Percentiles rank a stretch among this genome's conserved stretches.
Conservation (phyloP, 2,329 filamentous ascomycete genomes). For the Hypoxylon sp. region DNA sequence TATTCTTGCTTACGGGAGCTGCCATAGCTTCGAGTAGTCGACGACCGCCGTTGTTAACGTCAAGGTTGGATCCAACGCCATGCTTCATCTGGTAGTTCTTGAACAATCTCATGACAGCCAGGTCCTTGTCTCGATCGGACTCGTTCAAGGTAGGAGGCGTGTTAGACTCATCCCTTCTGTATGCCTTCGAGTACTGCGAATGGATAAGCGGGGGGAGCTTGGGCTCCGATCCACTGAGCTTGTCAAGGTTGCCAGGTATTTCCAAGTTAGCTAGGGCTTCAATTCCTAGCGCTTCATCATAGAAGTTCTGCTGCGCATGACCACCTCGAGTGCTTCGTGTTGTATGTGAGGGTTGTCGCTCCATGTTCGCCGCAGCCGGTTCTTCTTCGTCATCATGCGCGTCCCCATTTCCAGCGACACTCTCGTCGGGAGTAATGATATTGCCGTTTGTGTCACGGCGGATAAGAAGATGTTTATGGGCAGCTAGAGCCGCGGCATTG, state of each 20-base stretch:
- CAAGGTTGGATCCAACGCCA: constrained; percentile 70
- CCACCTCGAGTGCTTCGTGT: constrained; percentile 73
- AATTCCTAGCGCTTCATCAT: constrained; percentile 71
- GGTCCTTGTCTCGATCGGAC: constrained; percentile 69
- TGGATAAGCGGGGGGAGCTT: constrained; percentile 72
- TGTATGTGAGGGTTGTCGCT: constrained; percentile 74
- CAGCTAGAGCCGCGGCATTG: constrained; percentile 73
- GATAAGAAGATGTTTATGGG: constrained; percentile 73
- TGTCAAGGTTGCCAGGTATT: constrained; percentile 70
- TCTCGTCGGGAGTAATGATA: constrained; percentile 66
- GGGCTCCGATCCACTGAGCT: constrained; percentile 69
- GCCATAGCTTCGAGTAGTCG: constrained; percentile 70
- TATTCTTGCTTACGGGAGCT: constrained; percentile 62
- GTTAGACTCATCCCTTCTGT: constrained; percentile 69
- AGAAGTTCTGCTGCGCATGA: constrained; percentile 66
- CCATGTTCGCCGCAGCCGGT: constrained; percentile 70
- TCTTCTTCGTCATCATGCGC: constrained; percentile 66
- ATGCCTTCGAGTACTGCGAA: constrained; percentile 72
- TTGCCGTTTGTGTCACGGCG: constrained; percentile 69
- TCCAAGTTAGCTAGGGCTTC: constrained; percentile 74
- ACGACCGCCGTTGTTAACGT: constrained; percentile 67
- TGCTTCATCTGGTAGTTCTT: constrained; percentile 69
- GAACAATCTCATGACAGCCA: constrained; percentile 71
- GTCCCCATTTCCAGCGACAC: constrained; percentile 67
- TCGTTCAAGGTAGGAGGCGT: constrained; percentile 66